phyloP scores from a whole-genome alignment of 495 filamentous ascomycete species.

The Trichoderma parareesei region DNA sequence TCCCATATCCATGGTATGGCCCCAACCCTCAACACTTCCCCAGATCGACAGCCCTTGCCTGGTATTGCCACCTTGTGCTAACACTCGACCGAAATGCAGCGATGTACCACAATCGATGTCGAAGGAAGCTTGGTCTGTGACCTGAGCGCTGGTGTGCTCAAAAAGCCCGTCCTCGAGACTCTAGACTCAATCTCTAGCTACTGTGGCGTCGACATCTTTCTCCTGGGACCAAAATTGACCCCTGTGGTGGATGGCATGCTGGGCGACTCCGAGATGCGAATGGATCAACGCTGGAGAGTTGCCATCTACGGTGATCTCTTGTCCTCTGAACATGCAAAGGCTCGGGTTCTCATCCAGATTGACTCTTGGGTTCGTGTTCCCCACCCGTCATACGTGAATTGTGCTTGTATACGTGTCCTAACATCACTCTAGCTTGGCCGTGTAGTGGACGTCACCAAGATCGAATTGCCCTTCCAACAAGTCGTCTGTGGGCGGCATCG shows the following conservation, averaged over 20 bases:
- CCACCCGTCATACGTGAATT: background rate
- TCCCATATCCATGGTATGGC: conserved; percentile 74
- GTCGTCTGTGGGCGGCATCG: conserved; percentile 83
- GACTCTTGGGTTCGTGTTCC: conserved; percentile 74
- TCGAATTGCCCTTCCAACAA: conserved; percentile 83
- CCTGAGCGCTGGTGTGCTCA: conserved; percentile 55
- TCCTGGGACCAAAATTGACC: conserved; percentile 72
- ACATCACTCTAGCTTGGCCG: conserved; percentile 61
- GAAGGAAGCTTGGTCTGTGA: conserved; percentile 83
- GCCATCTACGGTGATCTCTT: conserved; percentile 93
- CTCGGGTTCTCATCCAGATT: conserved; percentile 89
- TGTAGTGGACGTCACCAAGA: conserved; percentile 68
- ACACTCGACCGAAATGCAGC: conserved; percentile 42
- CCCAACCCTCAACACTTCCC: too few species aligned
- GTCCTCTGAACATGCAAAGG: conserved; percentile 94
- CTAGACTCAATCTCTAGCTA: conserved; percentile 73
- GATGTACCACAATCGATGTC: conserved; percentile 85
- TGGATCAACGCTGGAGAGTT: conserved; percentile 77
- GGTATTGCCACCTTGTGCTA: conserved; percentile 13
- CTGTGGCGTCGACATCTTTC: conserved; percentile 92
- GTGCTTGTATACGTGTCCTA: conserved; percentile 7
- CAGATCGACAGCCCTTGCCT: background rate
- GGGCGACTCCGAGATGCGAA: conserved; percentile 41
- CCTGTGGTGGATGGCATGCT: conserved; percentile 56
- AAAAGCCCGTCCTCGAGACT: conserved; percentile 63